Evolutionary conservation across 1,139 yeast species (phyloP).

Genomic region (Yamadazyma membranifaciens): DNA sequence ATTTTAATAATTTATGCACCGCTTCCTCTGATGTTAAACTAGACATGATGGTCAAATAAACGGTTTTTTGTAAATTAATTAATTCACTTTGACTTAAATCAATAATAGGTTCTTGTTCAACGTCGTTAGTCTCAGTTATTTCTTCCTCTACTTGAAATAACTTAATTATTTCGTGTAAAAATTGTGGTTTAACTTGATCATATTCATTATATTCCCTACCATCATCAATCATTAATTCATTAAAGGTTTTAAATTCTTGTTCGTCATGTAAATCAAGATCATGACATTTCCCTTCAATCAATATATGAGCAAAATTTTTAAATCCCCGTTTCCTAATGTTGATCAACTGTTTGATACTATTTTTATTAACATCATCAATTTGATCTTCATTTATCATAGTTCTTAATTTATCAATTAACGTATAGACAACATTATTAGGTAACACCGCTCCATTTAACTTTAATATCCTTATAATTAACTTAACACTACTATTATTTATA

Average conservation of each 20-base stretch:
- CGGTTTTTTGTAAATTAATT: conserved; percentile 64
- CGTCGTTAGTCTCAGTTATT: conserved; percentile 13
- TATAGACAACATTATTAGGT: conserved; percentile 31
- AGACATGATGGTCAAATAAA: conserved; percentile 86
- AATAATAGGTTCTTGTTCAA: conserved; percentile 16
- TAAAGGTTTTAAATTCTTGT: conserved; percentile 40
- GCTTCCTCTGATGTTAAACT: conserved; percentile 93
- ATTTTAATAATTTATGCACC: conserved; percentile 71
- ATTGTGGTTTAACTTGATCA: conserved; percentile 17
- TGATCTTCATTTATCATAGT: conserved; percentile 56
- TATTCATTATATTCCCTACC: conserved; percentile 47
- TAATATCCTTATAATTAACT: conserved; percentile 25
- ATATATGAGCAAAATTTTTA: conserved; percentile 42
- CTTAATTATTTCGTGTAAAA: conserved; percentile 20
- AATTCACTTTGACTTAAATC: conserved; percentile 73
- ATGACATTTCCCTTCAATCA: conserved; percentile 63
- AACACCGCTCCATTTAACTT: conserved; percentile 25
- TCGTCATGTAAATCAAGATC: conserved; percentile 47
- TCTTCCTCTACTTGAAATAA: conserved; percentile 15
- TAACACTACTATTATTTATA: conserved; percentile 47
- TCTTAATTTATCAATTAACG: conserved; percentile 63
- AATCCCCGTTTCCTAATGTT: conserved; percentile 51
- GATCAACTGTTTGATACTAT: conserved; percentile 53
- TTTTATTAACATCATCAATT: conserved; percentile 43
- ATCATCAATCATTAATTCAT: conserved; percentile 41